Evolutionary conservation across 257 asterid species (phyloP).

Genomic region (Schizonepeta tenuifolia): DNA sequence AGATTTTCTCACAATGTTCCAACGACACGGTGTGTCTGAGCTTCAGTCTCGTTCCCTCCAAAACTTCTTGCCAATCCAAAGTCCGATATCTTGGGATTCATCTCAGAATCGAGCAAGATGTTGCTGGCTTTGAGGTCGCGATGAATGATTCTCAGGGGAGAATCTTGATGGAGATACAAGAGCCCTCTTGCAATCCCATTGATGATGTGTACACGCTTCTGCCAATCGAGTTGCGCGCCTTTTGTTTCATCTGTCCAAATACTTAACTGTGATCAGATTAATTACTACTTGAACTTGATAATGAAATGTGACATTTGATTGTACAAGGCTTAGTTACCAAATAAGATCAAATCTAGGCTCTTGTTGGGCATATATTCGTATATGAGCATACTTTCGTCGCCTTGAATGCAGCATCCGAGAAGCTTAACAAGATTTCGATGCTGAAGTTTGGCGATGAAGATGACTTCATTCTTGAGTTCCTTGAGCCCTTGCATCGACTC

Average conservation of each 20-base stretch:
- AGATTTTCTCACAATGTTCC: slow-evolving; percentile 33
- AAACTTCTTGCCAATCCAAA: slow-evolving; percentile 36
- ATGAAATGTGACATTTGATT: neutral
- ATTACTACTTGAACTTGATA: neutral
- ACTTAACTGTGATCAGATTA: neutral
- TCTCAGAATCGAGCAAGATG: slow-evolving; percentile 21
- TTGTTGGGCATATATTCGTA: slow-evolving; percentile 37
- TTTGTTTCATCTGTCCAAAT: slow-evolving; percentile 30
- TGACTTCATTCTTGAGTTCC: slow-evolving; percentile 36
- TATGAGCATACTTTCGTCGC: slow-evolving; percentile 33
- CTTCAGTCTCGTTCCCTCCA: slow-evolving; percentile 35
- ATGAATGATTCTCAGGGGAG: slow-evolving; percentile 33
- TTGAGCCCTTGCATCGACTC: slow-evolving; percentile 34
- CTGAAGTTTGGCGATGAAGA: slow-evolving; percentile 40
- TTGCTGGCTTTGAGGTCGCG: slow-evolving; percentile 37
- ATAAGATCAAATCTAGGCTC: slow-evolving; percentile 27
- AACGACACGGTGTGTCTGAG: slow-evolving; percentile 30
- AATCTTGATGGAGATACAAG: slow-evolving; percentile 38
- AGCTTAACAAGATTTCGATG: slow-evolving; percentile 46
- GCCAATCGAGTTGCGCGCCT: slow-evolving; percentile 33
- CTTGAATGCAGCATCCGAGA: slow-evolving; percentile 38
- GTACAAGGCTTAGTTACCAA: slow-evolving; percentile 21
- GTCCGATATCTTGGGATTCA: slow-evolving; percentile 38
- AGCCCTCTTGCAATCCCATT: slow-evolving; percentile 37
- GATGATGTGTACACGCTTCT: slow-evolving; percentile 28